Evolutionary conservation across 495 filamentous ascomycete species (phyloP).

Genomic region (Annulohypoxylon moriforme): DNA sequence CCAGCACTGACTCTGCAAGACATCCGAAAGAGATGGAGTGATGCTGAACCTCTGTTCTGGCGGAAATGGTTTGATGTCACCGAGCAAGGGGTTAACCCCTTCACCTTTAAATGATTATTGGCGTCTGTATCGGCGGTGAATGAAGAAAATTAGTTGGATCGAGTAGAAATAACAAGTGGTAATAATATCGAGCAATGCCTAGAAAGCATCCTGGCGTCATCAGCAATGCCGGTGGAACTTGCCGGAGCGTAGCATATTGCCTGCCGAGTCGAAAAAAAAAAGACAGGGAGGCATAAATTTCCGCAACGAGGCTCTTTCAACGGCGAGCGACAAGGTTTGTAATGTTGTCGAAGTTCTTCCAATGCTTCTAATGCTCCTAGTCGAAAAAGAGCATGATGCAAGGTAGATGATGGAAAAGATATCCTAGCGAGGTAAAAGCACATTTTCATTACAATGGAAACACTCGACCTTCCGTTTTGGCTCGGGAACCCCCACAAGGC

Average conservation of each 20-base stretch:
- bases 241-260: conserved; percentile 13
- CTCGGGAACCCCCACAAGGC: conserved; percentile 39
- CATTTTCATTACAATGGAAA: conserved; percentile 31
- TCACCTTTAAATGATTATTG: conserved; percentile 10
- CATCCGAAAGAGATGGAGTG: neutral
- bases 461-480: conserved; percentile 45
- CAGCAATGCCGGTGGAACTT: conserved; percentile 2
- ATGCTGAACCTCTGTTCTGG: conserved; percentile 17
- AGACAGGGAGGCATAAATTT: neutral
- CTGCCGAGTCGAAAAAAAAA: conserved; percentile 11
- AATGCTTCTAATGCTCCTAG: conserved; percentile 6
- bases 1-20: conserved; percentile 28
- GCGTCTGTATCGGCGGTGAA: conserved; percentile 20
- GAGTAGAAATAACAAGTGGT: conserved; percentile 19
- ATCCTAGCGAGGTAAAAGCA: conserved; percentile 10
- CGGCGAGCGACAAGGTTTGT: conserved; percentile 10
- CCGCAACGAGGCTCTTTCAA: conserved; percentile 9
- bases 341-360: conserved; percentile 19
- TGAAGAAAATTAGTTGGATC: neutral
- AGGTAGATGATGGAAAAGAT: conserved; percentile 31
- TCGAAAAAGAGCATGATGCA: conserved; percentile 27
- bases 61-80: conserved; percentile 17
- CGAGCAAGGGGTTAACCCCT: conserved; percentile 17
- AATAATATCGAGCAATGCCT: conserved; percentile 1
- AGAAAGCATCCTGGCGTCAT: conserved; percentile 17